A percentile compares a stretch with the other conserved stretches of the same genome.
phyloP scores from a whole-genome alignment of 2,329 filamentous ascomycete species.

The Lachnellula hyalina region DNA sequence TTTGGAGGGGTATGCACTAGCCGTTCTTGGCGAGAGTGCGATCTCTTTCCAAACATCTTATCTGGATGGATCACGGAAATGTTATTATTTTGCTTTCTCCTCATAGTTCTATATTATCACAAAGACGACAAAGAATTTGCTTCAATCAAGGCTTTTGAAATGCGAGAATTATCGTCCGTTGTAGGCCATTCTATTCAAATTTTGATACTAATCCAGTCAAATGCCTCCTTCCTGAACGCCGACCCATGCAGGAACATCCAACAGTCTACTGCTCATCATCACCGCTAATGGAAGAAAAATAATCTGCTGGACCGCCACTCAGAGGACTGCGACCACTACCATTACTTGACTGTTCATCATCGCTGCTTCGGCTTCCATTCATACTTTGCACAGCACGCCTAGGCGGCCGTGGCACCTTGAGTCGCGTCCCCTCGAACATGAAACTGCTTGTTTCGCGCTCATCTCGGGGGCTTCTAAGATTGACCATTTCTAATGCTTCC shows the following conservation, averaged over 20 bases:
- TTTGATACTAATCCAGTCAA: background rate
- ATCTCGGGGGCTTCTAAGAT: constrained; percentile 36
- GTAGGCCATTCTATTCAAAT: background rate
- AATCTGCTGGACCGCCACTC: constrained; percentile 14
- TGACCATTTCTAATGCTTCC: constrained; percentile 62
- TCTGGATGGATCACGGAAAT: too few species aligned
- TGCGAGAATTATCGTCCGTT: too few species aligned
- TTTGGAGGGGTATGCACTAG: constrained; percentile 4
- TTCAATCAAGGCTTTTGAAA: too few species aligned
- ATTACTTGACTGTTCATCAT: constrained; percentile 25
- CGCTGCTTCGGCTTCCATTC: constrained; percentile 34
- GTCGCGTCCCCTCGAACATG: constrained; percentile 34
- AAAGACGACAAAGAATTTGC: too few species aligned
- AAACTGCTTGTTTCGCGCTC: constrained; percentile 33
- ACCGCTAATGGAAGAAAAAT: constrained; percentile 17
- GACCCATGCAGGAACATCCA: constrained; percentile 8
- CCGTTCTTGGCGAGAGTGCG: background rate
- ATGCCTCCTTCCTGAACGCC: constrained; percentile 5
- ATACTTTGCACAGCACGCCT: constrained; percentile 13
- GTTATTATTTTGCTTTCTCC: too few species aligned
- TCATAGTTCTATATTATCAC: too few species aligned
- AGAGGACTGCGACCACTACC: constrained; percentile 20
- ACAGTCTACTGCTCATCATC: background rate
- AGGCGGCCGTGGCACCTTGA: constrained; percentile 25
- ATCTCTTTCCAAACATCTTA: background rate